Conservation (phyloP, 306 rosid genomes). For the Lotus japonicus region DNA sequence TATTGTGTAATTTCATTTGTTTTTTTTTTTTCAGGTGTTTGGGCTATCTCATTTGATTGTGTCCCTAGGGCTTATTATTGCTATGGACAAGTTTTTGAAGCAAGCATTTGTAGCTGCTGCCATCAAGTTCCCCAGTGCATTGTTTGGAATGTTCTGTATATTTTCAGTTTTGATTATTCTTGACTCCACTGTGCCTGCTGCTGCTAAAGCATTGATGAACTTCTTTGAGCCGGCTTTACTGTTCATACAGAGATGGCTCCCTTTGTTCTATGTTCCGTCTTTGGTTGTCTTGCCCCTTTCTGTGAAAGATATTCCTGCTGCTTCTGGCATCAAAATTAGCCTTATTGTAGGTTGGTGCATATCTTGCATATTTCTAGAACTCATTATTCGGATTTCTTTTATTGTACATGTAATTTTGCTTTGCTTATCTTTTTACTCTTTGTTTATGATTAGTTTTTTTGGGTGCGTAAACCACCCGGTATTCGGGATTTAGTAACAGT, state of each 20-base stretch:
- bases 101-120: conserved; percentile 65
- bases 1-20: no score
- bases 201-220: conserved; percentile 54
- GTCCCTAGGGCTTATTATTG: conserved; percentile 68
- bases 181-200: conserved; percentile 61
- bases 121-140: conserved; percentile 85
- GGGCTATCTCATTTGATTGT: conserved; percentile 53
- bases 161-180: conserved; percentile 62
- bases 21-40: conserved; percentile 39
- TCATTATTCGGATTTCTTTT: neutral
- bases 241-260: conserved; percentile 95
- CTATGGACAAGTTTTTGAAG: conserved; percentile 56
- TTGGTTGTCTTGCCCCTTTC: conserved; percentile 84
- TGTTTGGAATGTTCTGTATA: conserved; percentile 96
- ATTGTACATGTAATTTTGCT: neutral
- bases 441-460: neutral
- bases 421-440: neutral
- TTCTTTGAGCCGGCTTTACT: conserved; percentile 83
- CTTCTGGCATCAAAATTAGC: conserved; percentile 83
- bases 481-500: no score
- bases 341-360: conserved; percentile 55
- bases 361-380: neutral
- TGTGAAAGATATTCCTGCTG: conserved; percentile 72
- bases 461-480: no score
- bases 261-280: conserved; percentile 88